Base-by-base conservation (phyloP, 106 monocot genomes). In the Dendrobium catenatum region DNA sequence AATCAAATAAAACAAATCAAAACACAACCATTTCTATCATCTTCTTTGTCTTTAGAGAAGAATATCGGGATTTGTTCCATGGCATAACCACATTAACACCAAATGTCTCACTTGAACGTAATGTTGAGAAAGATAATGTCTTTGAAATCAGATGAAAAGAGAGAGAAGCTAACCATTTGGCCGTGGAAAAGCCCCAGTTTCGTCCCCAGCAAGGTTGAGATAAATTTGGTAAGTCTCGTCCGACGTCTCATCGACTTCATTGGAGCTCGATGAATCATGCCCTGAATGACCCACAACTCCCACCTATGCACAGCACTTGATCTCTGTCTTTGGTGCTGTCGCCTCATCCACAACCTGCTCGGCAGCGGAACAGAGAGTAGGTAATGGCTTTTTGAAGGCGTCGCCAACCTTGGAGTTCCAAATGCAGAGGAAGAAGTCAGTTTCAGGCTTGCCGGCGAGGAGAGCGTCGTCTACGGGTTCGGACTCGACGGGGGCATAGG, bases 361-460 rank as follows among this genome's bases (percentile, higher is more conserved):
- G 6, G 79, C 72, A 15, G 72, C 80, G 83, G 9, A 79, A 26
- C 19, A 0, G 11, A n/a, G 20, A 18, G 4, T 22, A 2, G 20
- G 19, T 4, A 22, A 51, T 18, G 20, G 79, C 22, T 74, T 68
- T 37, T 91, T 81, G 85, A 94, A 97, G 17, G 90, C 54, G 44
- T 88, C 88, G 22, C 97, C 97, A 26, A 91, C 74, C 9, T 92
- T 90, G 27, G 97, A 97, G 82, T 97, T 90, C 97, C 97, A 97
- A 13, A 97, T 89, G 26, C 90, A 84, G 13, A 97, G 88, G 70
- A 94, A 92, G 82, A 92, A 85, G 81, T 97, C 97, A 5, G 88
- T 42, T 17, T 80, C 83, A 0, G 68, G 72, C 46, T 80, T 74
- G 75, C 48, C 15, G 11, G 68, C 18, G 6, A 20, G 41, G 49